A percentile compares a stretch with the other conserved stretches of the same genome.
phyloP scores from a whole-genome alignment of 2,329 filamentous ascomycete species.

The Neonectria neomacrospora region DNA sequence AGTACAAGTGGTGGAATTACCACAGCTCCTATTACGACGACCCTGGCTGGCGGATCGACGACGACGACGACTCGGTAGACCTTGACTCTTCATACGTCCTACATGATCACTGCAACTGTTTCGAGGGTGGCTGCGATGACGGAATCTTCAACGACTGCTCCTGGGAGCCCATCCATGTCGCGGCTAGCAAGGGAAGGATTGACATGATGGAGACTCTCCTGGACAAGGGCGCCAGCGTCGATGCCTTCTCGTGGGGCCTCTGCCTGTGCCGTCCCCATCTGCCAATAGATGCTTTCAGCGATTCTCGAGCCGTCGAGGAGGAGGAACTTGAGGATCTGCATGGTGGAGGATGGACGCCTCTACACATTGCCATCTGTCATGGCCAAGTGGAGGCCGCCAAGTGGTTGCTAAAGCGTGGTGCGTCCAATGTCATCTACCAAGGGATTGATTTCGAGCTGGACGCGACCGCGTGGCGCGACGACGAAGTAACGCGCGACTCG shows the following conservation, averaged over 20 bases:
- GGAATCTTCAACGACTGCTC: slow-evolving; percentile 45
- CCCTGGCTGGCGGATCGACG: slow-evolving; percentile 40
- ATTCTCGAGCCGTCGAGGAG: slow-evolving; percentile 41
- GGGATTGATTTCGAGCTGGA: slow-evolving; percentile 42
- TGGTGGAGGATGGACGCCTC: slow-evolving; percentile 44
- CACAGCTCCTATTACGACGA: slow-evolving; percentile 44
- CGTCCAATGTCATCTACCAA: slow-evolving; percentile 41
- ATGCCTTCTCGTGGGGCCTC: slow-evolving; percentile 43
- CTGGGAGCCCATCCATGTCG: slow-evolving; percentile 44
- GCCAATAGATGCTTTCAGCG: slow-evolving; percentile 41
- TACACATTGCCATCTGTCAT: slow-evolving; percentile 44
- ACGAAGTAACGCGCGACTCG: slow-evolving; percentile 33
- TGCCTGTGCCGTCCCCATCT: slow-evolving; percentile 44
- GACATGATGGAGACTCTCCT: slow-evolving; percentile 43
- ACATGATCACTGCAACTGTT: slow-evolving; percentile 43
- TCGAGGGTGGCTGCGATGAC: slow-evolving; percentile 43
- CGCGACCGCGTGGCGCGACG: slow-evolving; percentile 36
- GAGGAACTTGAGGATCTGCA: slow-evolving; percentile 44
- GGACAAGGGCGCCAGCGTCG: slow-evolving; percentile 38
- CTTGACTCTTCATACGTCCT: slow-evolving; percentile 39
- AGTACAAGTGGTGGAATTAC: slow-evolving; percentile 45
- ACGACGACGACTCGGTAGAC: slow-evolving; percentile 42
- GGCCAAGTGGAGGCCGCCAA: slow-evolving; percentile 40
- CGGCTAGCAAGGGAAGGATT: slow-evolving; percentile 43
- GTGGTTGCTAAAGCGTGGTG: slow-evolving; percentile 38